Percentiles rank a stretch among this genome's conserved stretches.
Conservation (phyloP, 371 early-diverging fungal genomes). For the Apophysomyces sp. region DNA sequence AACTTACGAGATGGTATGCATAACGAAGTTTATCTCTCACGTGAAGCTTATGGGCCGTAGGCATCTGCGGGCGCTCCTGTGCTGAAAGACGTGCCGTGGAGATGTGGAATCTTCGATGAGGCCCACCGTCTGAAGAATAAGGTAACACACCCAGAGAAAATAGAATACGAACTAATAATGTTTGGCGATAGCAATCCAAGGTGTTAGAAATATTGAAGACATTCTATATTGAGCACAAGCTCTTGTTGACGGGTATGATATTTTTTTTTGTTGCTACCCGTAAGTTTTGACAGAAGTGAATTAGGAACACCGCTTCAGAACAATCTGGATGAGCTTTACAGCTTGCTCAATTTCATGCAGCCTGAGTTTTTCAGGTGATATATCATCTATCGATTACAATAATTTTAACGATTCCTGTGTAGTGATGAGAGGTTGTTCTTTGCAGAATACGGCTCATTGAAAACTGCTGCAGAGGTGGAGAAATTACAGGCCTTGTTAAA, state of each 20-base stretch:
- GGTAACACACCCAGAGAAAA: constrained; percentile 20
- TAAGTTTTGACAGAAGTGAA: not conserved
- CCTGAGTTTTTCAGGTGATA: constrained; percentile 69
- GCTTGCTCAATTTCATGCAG: constrained; percentile 87
- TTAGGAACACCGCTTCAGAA: constrained; percentile 94
- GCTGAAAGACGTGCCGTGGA: constrained; percentile 77
- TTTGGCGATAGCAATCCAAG: constrained; percentile 26
- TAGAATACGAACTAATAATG: not conserved
- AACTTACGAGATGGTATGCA: constrained; percentile 74
- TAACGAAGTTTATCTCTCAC: not conserved
- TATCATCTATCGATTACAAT: not conserved
- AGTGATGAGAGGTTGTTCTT: constrained; percentile 69
- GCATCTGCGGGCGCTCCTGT: constrained; percentile 52
- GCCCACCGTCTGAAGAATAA: constrained; percentile 94
- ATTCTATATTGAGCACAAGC: constrained; percentile 39
- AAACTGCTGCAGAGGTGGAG: constrained; percentile 74
- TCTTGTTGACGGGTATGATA: constrained; percentile 30
- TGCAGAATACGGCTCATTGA: constrained; percentile 70
- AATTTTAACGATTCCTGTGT: constrained; percentile 1
- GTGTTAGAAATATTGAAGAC: constrained; percentile 37
- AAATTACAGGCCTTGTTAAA: constrained; percentile 64
- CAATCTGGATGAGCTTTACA: constrained; percentile 87
- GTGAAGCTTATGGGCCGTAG: not conserved
- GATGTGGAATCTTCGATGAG: constrained; percentile 89
- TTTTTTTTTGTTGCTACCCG: not conserved